phyloP scores from a whole-genome alignment of 2,329 filamentous ascomycete species.

The Proliferodiscus dingleyae region DNA sequence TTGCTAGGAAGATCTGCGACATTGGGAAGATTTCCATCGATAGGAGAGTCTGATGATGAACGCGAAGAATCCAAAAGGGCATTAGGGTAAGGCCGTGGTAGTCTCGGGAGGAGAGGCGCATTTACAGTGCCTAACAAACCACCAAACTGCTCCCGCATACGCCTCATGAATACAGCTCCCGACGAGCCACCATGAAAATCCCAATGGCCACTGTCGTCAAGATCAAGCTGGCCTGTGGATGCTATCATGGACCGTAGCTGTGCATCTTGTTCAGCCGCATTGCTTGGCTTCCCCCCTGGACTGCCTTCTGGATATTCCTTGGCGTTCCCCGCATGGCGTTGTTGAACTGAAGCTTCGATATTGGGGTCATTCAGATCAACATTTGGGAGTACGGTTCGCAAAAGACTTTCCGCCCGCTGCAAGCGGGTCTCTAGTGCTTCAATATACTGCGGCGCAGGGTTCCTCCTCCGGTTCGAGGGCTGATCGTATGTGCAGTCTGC shows the following conservation, averaged over 20 bases:
- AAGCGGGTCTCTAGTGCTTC: slow-evolving; percentile 65
- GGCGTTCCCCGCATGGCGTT: slow-evolving; percentile 36
- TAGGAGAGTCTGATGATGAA: slow-evolving; percentile 28
- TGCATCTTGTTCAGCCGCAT: slow-evolving; percentile 51
- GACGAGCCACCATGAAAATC: slow-evolving; percentile 95
- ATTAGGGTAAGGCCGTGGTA: slow-evolving; percentile 56
- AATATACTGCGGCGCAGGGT: slow-evolving; percentile 68
- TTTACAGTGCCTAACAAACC: slow-evolving; percentile 62
- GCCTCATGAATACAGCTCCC: slow-evolving; percentile 79
- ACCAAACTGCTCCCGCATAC: slow-evolving; percentile 83
- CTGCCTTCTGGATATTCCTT: slow-evolving; percentile 38
- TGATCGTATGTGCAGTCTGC: slow-evolving; percentile 73
- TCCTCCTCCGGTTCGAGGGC: slow-evolving; percentile 68
- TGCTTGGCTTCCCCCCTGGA: slow-evolving; percentile 6
- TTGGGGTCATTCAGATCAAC: slow-evolving; percentile 75
- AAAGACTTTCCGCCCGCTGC: slow-evolving; percentile 63
- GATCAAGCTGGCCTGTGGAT: slow-evolving; percentile 81
- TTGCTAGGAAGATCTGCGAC: slow-evolving; percentile 64
- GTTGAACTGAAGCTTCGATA: slow-evolving; percentile 68
- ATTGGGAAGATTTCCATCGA: slow-evolving; percentile 28
- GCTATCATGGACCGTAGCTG: slow-evolving; percentile 93
- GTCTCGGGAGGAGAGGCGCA: slow-evolving; percentile 52
- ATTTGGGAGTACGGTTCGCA: slow-evolving; percentile 59
- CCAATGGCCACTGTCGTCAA: slow-evolving; percentile 88
- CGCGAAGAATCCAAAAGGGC: slow-evolving; percentile 33